Evolutionary conservation across 805 yeast species (phyloP).

Genomic region (Kodamaea jinghongensis): DNA sequence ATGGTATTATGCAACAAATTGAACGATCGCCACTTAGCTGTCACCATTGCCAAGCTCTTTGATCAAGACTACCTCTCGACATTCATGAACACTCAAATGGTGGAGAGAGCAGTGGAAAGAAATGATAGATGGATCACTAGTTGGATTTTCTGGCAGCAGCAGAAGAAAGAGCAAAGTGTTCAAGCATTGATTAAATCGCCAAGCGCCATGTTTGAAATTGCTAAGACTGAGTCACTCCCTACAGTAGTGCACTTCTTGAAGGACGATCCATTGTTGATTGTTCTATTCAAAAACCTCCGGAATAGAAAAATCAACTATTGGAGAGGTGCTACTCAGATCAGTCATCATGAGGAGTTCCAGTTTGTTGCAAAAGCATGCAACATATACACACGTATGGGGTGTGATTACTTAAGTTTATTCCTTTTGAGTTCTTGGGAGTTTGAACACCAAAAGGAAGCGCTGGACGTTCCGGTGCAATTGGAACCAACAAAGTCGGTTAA

Average conservation of each 20-base stretch:
- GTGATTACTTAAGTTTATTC: constrained; percentile 71
- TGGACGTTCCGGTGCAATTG: background rate
- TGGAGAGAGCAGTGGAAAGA: constrained; percentile 51
- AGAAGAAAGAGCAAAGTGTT: constrained; percentile 43
- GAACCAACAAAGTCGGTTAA: background rate
- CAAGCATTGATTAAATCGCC: constrained; percentile 65
- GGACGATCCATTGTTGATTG: constrained; percentile 80
- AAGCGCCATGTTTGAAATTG: constrained; percentile 20
- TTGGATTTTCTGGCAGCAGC: constrained; percentile 73
- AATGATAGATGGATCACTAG: constrained; percentile 81
- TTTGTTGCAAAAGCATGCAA: constrained; percentile 61
- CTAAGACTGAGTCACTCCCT: constrained; percentile 1
- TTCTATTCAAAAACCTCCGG: constrained; percentile 63
- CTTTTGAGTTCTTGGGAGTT: constrained; percentile 71
- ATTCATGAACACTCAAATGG: constrained; percentile 28
- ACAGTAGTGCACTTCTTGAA: constrained; percentile 37
- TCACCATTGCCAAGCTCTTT: constrained; percentile 77
- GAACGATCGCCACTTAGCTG: constrained; percentile 68
- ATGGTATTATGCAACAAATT: constrained; percentile 68
- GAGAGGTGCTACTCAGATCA: constrained; percentile 47
- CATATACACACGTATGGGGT: constrained; percentile 85
- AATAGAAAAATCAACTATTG: constrained; percentile 48
- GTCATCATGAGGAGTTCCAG: constrained; percentile 50
- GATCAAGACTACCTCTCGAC: constrained; percentile 20
- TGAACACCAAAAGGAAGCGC: background rate